Base-by-base conservation (phyloP, 164 flowering plant species). In the Nymphaea colorata region DNA sequence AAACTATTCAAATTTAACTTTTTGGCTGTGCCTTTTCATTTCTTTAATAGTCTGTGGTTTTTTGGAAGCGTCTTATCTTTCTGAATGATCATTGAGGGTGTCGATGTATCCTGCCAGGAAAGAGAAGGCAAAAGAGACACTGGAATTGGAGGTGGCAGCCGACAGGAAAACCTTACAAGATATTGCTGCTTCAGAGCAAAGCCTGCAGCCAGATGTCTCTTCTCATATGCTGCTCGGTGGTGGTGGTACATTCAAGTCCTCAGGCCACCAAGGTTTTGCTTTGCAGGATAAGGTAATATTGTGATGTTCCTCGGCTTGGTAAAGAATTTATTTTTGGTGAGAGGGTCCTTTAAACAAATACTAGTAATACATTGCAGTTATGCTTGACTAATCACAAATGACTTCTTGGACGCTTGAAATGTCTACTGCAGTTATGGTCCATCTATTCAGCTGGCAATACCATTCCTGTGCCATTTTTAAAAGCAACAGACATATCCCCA, bases 401-500 rank as follows among this genome's bases (percentile, higher is more conserved):
- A 10, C 11, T 15, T 5, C 12, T 47, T 47, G 5, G 7, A 6
- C 3, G 7, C 55, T 47, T 47, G 4, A 47, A 47, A 7, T 47
- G 55, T 12, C 36, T 12, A 5, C 71, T 85, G 85, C 80, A 95
- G 99, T 90, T 95, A 45, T 84, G 92, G 93, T 92, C 99, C 64
- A 95, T 92, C 72, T 95, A 95, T 74, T 85, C 97, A 16, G 99
- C 97, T 71, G 98, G 99, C 44, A 95, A 95, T 72, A 92, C 99
- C 42, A 96, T 95, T 7, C 99, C 99, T 4, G 89, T 95, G 69
- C 98, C 99, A 62, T 92, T 92, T 74, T 76, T 95, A 80, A 83
- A 86, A 76, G 99, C 99, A 59, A 88, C 97, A 6, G 98, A 95
- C 70, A 90, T 95, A 79, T 91, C 99, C 44, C 99, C 99, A 4